phyloP scores from a whole-genome alignment of 225 moss, liverwort and hornwort genomes.

The Polytrichum commune region DNA sequence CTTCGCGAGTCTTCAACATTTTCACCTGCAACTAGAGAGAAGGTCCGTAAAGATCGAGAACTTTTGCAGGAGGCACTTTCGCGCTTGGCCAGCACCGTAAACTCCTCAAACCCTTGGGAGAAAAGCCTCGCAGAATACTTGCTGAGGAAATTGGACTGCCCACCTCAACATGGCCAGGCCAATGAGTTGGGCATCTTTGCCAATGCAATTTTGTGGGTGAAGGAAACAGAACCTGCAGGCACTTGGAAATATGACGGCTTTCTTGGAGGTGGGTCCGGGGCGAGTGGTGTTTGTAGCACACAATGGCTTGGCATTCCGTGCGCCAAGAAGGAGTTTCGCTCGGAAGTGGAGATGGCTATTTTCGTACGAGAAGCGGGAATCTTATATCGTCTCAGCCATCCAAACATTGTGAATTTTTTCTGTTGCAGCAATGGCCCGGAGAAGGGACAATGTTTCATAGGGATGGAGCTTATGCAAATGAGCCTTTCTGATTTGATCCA shows the following conservation, averaged over 20 bases:
- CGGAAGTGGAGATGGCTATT: not conserved
- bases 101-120: not conserved
- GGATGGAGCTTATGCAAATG: conserved; percentile 28
- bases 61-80: not conserved
- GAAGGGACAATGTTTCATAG: conserved; percentile 14
- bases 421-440: conserved; percentile 11
- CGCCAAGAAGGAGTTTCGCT: conserved; percentile 18
- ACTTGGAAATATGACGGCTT: conserved; percentile 1
- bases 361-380: conserved; percentile 17
- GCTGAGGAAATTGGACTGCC: not conserved
- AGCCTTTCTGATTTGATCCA: conserved; percentile 11
- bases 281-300: not conserved
- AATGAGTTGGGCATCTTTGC: not conserved
- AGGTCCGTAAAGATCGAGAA: conserved; percentile 5
- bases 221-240: conserved; percentile 1
- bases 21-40: not conserved
- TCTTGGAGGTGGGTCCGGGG: not conserved
- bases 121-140: conserved; percentile 17
- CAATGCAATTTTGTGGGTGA: conserved; percentile 8
- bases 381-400: conserved; percentile 14
- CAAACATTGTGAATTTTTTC: conserved; percentile 18
- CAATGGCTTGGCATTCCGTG: conserved; percentile 19
- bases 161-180: too few relatives aligned
- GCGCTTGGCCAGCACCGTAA: too few relatives aligned
- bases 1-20: conserved; percentile 6